A percentile compares a stretch with the other conserved stretches of the same genome.
phyloP scores from a whole-genome alignment of 2,329 filamentous ascomycete species.

The Fusarium solani-melongenae region DNA sequence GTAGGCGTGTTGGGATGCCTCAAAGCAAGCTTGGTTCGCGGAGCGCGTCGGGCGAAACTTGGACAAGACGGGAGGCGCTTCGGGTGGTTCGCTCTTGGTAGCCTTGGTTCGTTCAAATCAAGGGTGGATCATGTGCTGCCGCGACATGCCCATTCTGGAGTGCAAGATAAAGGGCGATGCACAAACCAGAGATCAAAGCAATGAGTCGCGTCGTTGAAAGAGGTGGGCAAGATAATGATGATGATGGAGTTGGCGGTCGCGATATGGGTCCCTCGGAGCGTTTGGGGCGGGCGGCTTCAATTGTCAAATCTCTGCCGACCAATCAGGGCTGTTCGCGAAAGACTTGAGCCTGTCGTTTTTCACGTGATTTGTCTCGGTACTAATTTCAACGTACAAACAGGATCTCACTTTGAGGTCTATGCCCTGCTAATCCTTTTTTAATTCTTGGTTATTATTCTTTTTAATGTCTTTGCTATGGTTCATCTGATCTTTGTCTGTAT shows the following conservation, averaged over 20 bases:
- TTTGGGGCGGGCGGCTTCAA: conserved; percentile 34
- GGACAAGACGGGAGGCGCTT: conserved; percentile 10
- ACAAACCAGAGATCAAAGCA: conserved; percentile 18
- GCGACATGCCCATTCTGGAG: conserved; percentile 33
- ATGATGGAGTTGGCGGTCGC: conserved; percentile 36
- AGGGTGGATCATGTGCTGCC: conserved; percentile 17
- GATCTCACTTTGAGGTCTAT: background rate
- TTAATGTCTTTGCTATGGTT: background rate
- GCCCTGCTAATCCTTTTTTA: background rate
- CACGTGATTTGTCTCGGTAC: conserved; percentile 40
- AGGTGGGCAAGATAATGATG: conserved; percentile 27
- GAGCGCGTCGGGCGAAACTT: conserved; percentile 24
- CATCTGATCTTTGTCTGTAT: background rate
- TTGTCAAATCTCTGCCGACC: conserved; percentile 37
- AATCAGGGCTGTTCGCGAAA: conserved; percentile 20
- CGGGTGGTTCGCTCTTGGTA: background rate
- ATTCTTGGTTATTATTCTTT: background rate
- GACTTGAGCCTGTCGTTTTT: conserved; percentile 1
- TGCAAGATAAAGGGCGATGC: conserved; percentile 14
- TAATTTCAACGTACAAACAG: background rate
- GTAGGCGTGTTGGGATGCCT: conserved; percentile 27
- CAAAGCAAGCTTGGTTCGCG: conserved; percentile 13
- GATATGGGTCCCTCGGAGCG: conserved; percentile 38
- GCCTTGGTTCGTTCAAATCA: conserved; percentile 30
- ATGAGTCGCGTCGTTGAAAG: conserved; percentile 13